A percentile compares a stretch with the other conserved stretches of the same genome.
Conservation (phyloP, 768 basidiomycete species). For the Mycena leptocephala region DNA sequence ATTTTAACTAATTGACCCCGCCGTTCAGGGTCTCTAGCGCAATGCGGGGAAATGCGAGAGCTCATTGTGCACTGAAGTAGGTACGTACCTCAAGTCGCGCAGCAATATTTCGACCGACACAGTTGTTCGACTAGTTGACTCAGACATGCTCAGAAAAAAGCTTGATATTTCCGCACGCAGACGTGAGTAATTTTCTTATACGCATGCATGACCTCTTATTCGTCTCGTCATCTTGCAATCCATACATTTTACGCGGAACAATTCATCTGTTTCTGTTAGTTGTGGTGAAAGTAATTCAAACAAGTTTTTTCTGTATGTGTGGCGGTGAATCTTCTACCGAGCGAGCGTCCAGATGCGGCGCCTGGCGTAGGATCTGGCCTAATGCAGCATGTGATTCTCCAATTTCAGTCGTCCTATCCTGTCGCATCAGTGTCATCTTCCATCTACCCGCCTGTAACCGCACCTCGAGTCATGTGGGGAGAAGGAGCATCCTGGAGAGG, state of each 20-base stretch:
- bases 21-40: conserved; percentile 10
- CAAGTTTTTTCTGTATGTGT: conserved; percentile 4
- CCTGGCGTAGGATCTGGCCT: conserved; percentile 11
- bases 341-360: conserved; percentile 12
- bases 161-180: conserved; percentile 11
- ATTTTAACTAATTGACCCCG: conserved; percentile 15
- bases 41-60: background rate
- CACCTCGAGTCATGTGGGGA: conserved; percentile 14
- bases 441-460: conserved; percentile 13
- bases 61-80: conserved; percentile 14
- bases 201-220: conserved; percentile 15
- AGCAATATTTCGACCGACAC: conserved; percentile 11
- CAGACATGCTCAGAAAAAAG: conserved; percentile 16
- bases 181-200: conserved; percentile 15
- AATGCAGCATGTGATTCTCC: conserved; percentile 14
- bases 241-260: conserved; percentile 11
- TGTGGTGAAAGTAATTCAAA: conserved; percentile 15
- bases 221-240: conserved; percentile 10
- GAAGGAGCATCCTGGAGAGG: conserved; percentile 12
- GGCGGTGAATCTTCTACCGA: conserved; percentile 12
- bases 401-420: conserved; percentile 11
- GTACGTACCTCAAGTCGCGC: conserved; percentile 11
- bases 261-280: conserved; percentile 17
- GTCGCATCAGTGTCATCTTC: conserved; percentile 14
- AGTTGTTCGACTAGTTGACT: conserved; percentile 12